A percentile compares a stretch with the other conserved stretches of the same genome.
Conservation (phyloP, 192 early-diverging fungal genomes). For the Coemansia sp. region DNA sequence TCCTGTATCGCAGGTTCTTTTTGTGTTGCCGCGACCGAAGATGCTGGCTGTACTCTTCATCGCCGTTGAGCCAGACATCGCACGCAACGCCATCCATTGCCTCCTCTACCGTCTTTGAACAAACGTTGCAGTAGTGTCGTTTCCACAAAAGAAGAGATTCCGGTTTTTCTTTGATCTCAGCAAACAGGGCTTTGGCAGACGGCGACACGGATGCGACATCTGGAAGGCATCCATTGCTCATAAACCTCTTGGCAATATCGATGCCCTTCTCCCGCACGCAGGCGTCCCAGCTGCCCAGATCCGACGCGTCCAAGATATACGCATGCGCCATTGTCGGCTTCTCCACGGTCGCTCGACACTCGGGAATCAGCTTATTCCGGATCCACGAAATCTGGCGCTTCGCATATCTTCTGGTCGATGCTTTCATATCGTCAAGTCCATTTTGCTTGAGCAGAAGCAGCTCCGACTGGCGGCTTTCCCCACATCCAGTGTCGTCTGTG, state of each 20-base stretch:
- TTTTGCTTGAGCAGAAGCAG: slow-evolving; percentile 50
- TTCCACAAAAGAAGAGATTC: slow-evolving; percentile 60
- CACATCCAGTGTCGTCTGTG: not conserved
- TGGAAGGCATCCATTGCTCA: slow-evolving; percentile 10
- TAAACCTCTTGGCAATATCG: slow-evolving; percentile 55
- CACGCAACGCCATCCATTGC: slow-evolving; percentile 36
- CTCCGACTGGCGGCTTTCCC: not conserved
- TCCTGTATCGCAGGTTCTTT: slow-evolving; percentile 36
- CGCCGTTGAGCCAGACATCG: slow-evolving; percentile 70
- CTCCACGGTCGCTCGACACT: slow-evolving; percentile 36
- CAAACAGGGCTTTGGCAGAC: slow-evolving; percentile 34
- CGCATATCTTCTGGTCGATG: slow-evolving; percentile 86
- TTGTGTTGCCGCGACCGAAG: slow-evolving; percentile 67
- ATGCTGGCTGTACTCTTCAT: slow-evolving; percentile 76
- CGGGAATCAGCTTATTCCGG: slow-evolving; percentile 52
- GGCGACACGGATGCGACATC: slow-evolving; percentile 18
- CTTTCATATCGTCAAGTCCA: slow-evolving; percentile 83
- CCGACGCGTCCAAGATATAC: slow-evolving; percentile 73
- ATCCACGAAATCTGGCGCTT: slow-evolving; percentile 58
- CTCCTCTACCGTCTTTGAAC: slow-evolving; percentile 56
- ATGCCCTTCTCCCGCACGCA: slow-evolving; percentile 60
- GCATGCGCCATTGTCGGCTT: slow-evolving; percentile 42
- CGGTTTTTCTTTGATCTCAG: slow-evolving; percentile 22
- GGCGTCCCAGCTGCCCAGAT: slow-evolving; percentile 60
- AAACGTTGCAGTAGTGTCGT: slow-evolving; percentile 71